phyloP scores from a whole-genome alignment of 2,329 filamentous ascomycete genomes.

The Fusarium sp. region DNA sequence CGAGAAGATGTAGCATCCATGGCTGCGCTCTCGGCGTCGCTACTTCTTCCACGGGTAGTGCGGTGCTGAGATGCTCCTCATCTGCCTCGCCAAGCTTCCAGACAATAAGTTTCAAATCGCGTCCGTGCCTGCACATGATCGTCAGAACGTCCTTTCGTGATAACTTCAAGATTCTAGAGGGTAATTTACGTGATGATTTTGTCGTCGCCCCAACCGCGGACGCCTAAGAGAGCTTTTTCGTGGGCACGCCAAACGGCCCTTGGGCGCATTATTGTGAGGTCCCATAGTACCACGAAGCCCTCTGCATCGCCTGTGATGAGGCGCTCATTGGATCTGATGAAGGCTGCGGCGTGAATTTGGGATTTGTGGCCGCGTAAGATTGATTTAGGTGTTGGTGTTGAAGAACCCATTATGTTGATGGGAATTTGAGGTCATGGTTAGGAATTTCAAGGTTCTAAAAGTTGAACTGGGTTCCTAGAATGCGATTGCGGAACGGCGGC shows the following conservation, averaged over 20 bases:
- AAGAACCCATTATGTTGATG: slow-evolving; percentile 43
- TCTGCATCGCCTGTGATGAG: slow-evolving; percentile 90
- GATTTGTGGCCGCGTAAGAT: slow-evolving; percentile 88
- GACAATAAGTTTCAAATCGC: slow-evolving; percentile 86
- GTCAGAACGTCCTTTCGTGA: background rate
- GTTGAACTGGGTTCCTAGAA: background rate
- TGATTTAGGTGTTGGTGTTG: slow-evolving; percentile 57
- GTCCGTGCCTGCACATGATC: slow-evolving; percentile 74
- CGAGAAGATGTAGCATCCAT: slow-evolving; percentile 85
- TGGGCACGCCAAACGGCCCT: slow-evolving; percentile 90
- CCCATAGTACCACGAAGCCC: slow-evolving; percentile 90
- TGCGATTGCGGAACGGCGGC: slow-evolving; percentile 15
- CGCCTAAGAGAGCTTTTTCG: slow-evolving; percentile 77
- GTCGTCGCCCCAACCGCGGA: slow-evolving; percentile 76
- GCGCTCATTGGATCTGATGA: slow-evolving; percentile 78
- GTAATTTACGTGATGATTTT: slow-evolving; percentile 81
- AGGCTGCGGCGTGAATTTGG: slow-evolving; percentile 80
- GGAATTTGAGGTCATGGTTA: slow-evolving; percentile 3
- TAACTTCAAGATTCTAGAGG: background rate
- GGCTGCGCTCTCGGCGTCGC: slow-evolving; percentile 68
- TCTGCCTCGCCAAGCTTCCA: slow-evolving; percentile 77
- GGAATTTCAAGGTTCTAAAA: background rate
- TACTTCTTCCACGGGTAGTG: slow-evolving; percentile 75
- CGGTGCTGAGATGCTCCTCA: slow-evolving; percentile 72
- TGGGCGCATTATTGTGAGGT: slow-evolving; percentile 82